Percentiles rank a stretch among this genome's conserved stretches.
Conservation (phyloP, 129 eudicot genomes). For the Kitagawia praeruptora region DNA sequence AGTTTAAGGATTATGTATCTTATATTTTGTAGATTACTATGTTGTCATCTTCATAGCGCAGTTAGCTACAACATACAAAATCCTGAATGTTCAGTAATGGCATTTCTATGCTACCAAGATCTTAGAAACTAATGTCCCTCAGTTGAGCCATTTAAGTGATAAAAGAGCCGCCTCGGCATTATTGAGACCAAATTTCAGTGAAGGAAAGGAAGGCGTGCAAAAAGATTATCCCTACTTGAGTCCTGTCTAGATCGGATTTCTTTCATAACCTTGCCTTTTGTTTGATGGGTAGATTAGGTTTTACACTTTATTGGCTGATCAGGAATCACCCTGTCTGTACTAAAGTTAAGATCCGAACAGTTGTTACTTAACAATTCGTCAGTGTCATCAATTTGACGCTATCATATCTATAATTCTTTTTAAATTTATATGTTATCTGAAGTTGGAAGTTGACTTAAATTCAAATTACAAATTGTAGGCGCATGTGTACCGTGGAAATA, state of each 20-base stretch:
- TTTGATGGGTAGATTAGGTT: neutral
- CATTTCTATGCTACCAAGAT: neutral
- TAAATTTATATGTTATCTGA: neutral
- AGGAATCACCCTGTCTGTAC: neutral
- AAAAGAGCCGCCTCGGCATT: neutral
- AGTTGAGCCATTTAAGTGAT: neutral
- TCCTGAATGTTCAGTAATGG: neutral
- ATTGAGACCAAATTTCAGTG: neutral
- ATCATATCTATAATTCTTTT: neutral
- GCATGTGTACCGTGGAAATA: slow-evolving; percentile 62
- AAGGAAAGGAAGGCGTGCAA: too few species aligned
- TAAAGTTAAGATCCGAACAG: neutral
- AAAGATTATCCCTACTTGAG: too few species aligned
- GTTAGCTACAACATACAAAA: neutral
- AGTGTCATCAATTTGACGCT: neutral
- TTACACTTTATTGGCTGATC: neutral
- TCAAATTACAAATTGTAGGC: slow-evolving; percentile 41
- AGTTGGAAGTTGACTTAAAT: slow-evolving; percentile 3
- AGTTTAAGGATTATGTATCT: slow-evolving; percentile 11
- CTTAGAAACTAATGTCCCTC: neutral
- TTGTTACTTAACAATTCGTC: neutral
- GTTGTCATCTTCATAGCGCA: neutral
- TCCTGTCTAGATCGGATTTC: too few species aligned
- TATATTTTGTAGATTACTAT: neutral
- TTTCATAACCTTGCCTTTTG: neutral